Percentiles rank a stretch among this genome's conserved stretches.
Conservation (phyloP, 139 green algal species). For the Picochlorum sp. region DNA sequence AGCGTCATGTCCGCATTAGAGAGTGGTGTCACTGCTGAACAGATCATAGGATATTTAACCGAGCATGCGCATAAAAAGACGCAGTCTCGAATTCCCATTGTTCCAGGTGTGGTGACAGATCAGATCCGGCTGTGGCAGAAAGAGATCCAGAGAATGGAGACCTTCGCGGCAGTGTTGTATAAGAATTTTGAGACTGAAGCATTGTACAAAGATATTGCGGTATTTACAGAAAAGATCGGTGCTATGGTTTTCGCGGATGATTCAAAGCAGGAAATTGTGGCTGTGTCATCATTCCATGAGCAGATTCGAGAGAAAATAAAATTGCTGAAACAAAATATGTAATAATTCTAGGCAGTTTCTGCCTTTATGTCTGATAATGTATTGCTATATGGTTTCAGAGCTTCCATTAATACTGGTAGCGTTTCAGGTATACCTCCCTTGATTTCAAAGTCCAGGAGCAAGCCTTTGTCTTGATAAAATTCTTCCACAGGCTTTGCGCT, state of each 20-base stretch:
- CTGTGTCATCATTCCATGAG: slow-evolving; percentile 9
- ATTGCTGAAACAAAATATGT: slow-evolving; percentile 18
- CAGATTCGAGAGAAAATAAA: slow-evolving; percentile 23
- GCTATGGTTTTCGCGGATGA: slow-evolving; percentile 41
- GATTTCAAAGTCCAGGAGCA: slow-evolving; percentile 90
- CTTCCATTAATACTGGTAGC: slow-evolving; percentile 5
- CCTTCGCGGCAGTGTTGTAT: slow-evolving; percentile 39
- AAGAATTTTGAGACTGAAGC: slow-evolving; percentile 47
- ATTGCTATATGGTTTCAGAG: background rate
- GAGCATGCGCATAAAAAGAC: slow-evolving; percentile 58
- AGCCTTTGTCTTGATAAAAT: slow-evolving; percentile 56
- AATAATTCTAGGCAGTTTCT: background rate
- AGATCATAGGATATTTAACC: slow-evolving; percentile 61
- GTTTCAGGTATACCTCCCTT: slow-evolving; percentile 81
- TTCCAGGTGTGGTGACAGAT: slow-evolving; percentile 67
- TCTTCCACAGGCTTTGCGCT: slow-evolving; percentile 77
- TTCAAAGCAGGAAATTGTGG: slow-evolving; percentile 19
- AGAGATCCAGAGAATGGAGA: slow-evolving; percentile 49
- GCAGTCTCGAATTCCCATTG: slow-evolving; percentile 30
- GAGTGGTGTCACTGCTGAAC: slow-evolving; percentile 46
- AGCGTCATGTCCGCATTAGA: slow-evolving; percentile 52
- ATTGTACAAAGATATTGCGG: slow-evolving; percentile 34
- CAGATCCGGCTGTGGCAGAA: slow-evolving; percentile 74
- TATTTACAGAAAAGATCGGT: slow-evolving; percentile 27
- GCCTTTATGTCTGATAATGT: background rate